Base-by-base conservation (phyloP, 2,329 filamentous ascomycete genomes). In the Fusarium sp. region DNA sequence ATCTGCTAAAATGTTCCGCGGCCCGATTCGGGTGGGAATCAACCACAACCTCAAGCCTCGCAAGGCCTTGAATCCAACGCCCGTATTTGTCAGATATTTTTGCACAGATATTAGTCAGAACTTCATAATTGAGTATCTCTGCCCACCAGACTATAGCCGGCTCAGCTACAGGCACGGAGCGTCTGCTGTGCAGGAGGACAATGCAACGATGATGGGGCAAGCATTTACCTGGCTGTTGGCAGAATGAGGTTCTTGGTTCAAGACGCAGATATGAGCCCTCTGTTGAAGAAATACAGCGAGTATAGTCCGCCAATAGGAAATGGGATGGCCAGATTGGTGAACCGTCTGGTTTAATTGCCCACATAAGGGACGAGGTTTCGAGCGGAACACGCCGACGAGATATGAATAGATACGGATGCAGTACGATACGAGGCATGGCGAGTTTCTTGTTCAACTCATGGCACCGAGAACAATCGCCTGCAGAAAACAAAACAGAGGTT, bases 1-100 rank as follows among this genome's bases (percentile, higher is more conserved):
- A 55, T 66, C 57, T 74, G 65, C 72, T 48, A 65, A 73, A 60
- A 62, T 68, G 54, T 67, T 77, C 71, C 64, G 57, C 75, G 75
- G 75, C 61, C 71, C 65, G 74, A 77, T 71, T 75, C 61, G 26
- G 65, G 71, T 74, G 70, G 72, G 42, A 55, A 63, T 60, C 45
- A 53, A 45, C 50, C 39, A 58, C 24, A 45, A 42, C 22, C 26
- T 31, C 28, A 48, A 48, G 45, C 45, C 15, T 61, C 11, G 45
- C 14, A 42, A 55, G 30, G 64, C 33, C 41, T 22, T 24, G 24
- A 42, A 35, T 50, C 42, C 36, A 67, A 64, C 48, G 62, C 66
- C 70, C 53, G 42, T 61, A 53, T 26, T 39, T 45, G 31, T 20
- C 51, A 68, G 61, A 58, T 56, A 57, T 35, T 65, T 61, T 66